Evolutionary conservation across 768 basidiomycete genomes (phyloP), one percentile per base, ranked within the genome.

Genomic region (Auricularia auricula-judae): DNA sequence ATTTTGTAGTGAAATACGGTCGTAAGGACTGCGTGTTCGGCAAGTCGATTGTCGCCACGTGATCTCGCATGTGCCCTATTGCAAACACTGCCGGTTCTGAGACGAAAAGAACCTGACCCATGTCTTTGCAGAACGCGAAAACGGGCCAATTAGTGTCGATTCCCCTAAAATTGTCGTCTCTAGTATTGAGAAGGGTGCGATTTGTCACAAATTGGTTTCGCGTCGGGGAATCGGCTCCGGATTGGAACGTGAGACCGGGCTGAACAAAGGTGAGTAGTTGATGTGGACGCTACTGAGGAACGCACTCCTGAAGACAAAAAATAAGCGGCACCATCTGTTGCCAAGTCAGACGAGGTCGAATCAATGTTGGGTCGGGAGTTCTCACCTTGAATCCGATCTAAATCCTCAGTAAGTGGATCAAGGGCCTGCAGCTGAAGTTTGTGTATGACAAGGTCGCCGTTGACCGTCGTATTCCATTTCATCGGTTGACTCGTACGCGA

Each of bases 1-100:
- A 73, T 44, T 69, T 58, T n/a, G 69, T 72, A 71, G 69, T 72
- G 68, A 73, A 77, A 68, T 70, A 74, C 42, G 68, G 39, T 42
- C 12, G 42, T 5, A 51, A 5, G 47, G 21, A 4, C 21, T 51
- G 47, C 4, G 47, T 18, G 16, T 51, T 18, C 11, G 18, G 10
- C 39, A 42, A 42, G 7, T 7, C 12, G 47, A 51, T 8, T 18
- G 11, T 51, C 18, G 16, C 47, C 7, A 51, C 72, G 5, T 76
- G 75, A 62, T 76, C 76, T 16, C 76, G 70, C 21, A 71, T 73
- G 62, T 74, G 74, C 23, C 76, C 76, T 29, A 77, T 69, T n/a
- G 72, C 67, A 62, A 74, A 71, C 7, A 76, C 72, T 21, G 74
- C 70, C 2, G 72, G 70, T 4, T 63, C 59, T 3, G 72, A 66